phyloP scores from a whole-genome alignment of 2,329 filamentous ascomycete genomes.

The Colletotrichum sp. region DNA sequence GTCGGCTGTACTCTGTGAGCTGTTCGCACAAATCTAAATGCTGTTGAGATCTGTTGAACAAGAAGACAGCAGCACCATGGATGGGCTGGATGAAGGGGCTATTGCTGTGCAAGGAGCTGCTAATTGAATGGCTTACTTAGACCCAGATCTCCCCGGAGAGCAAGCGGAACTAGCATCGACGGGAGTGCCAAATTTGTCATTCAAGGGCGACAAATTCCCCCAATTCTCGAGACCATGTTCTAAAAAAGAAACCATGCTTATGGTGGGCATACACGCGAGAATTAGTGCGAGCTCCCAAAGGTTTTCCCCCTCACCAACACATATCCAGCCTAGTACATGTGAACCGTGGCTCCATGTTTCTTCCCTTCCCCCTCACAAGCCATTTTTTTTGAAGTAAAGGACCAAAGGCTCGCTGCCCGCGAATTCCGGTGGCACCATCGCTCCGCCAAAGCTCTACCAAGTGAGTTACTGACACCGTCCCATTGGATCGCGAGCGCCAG shows the following conservation, averaged over 20 bases:
- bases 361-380: neutral
- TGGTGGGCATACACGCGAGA: neutral
- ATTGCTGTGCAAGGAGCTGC: neutral
- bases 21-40: neutral
- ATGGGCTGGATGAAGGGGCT: neutral
- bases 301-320: neutral
- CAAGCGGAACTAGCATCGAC: neutral
- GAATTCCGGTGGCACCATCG: neutral
- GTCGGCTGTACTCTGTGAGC: neutral
- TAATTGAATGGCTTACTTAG: neutral
- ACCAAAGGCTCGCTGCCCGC: neutral
- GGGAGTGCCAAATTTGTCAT: neutral
- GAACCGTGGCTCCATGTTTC: neutral
- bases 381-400: neutral
- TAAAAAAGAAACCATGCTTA: neutral
- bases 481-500: neutral
- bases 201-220: neutral
- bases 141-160: neutral
- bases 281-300: neutral
- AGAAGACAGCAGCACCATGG: rapidly evolving
- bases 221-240: neutral
- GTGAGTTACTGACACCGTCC: neutral
- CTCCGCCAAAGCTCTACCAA: neutral
- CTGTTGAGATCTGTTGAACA: neutral
- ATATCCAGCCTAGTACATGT: neutral